Percentiles rank a stretch among this genome's conserved stretches.
These are phyloP conservation scores for Backusella sp. DNA, from an alignment of 192 early-diverging fungal genomes.

Conservation along the genomic window DNA sequence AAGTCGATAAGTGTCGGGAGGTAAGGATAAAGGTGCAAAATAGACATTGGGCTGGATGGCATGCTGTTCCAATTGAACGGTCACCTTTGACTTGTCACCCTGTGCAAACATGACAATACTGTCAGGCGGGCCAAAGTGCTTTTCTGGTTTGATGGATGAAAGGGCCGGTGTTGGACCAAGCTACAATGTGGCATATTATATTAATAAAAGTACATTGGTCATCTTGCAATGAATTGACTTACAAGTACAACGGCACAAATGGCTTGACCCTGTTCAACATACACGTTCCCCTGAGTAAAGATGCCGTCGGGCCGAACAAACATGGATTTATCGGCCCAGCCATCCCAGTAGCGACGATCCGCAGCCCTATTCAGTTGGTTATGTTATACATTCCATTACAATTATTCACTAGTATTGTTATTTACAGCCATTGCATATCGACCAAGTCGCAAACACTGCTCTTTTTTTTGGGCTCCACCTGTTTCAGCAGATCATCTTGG, in stretches of 20 bases:
- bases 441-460: constrained; percentile 1
- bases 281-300: constrained; percentile 16
- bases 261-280: constrained; percentile 13
- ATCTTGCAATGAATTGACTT: background rate
- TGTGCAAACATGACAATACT: constrained; percentile 23
- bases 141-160: constrained; percentile 8
- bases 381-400: background rate
- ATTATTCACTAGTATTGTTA: background rate
- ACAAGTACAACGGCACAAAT: constrained; percentile 31
- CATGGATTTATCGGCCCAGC: constrained; percentile 20
- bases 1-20: constrained; percentile 24
- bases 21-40: constrained; percentile 21
- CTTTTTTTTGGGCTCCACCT: background rate
- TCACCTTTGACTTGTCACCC: constrained; percentile 11
- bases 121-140: constrained; percentile 26
- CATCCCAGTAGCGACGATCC: constrained; percentile 28
- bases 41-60: constrained; percentile 16
- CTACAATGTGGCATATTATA: background rate
- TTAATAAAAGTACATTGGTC: no score
- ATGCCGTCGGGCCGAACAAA: constrained; percentile 23
- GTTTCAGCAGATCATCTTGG: background rate
- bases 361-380: constrained; percentile 14
- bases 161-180: constrained; percentile 30
- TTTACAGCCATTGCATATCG: constrained; percentile 13
- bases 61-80: constrained; percentile 30